Conservation (phyloP, 1,284 basidiomycete genomes). For the Vanrija pseudolonga region DNA sequence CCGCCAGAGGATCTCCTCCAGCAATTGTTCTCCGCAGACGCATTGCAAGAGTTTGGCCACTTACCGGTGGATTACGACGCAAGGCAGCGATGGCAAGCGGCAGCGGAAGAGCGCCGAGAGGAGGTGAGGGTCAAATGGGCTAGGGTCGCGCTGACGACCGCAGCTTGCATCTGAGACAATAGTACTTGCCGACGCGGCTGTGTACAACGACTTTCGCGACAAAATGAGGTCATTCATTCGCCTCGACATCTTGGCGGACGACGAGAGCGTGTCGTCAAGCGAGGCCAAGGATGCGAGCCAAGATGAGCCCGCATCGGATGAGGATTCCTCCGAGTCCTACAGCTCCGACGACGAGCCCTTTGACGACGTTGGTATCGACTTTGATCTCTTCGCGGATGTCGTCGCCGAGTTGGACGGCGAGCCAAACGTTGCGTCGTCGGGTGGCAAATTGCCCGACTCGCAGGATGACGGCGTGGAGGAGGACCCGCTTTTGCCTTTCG, state of each 20-base stretch:
- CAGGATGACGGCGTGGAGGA: not conserved
- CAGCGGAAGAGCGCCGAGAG: not conserved
- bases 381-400: slow-evolving; percentile 12
- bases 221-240: not conserved
- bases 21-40: not conserved
- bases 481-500: too few relatives aligned
- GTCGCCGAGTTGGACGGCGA: slow-evolving; percentile 11
- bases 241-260: not conserved
- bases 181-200: too few relatives aligned
- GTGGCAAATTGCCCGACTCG: too few relatives aligned
- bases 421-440: too few relatives aligned
- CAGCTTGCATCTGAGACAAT: too few relatives aligned
- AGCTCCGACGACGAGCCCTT: not conserved
- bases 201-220: not conserved
- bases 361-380: slow-evolving; percentile 1
- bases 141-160: too few relatives aligned
- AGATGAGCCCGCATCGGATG: not conserved
- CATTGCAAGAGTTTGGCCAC: not conserved
- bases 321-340: not conserved
- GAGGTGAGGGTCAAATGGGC: too few relatives aligned
- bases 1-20: not conserved
- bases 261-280: not conserved
- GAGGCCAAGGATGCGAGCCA: not conserved
- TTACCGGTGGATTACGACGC: not conserved
- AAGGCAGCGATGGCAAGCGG: not conserved